Evolutionary conservation across 768 basidiomycete species (phyloP).

Genomic region (Fibroporia radiculosa): DNA sequence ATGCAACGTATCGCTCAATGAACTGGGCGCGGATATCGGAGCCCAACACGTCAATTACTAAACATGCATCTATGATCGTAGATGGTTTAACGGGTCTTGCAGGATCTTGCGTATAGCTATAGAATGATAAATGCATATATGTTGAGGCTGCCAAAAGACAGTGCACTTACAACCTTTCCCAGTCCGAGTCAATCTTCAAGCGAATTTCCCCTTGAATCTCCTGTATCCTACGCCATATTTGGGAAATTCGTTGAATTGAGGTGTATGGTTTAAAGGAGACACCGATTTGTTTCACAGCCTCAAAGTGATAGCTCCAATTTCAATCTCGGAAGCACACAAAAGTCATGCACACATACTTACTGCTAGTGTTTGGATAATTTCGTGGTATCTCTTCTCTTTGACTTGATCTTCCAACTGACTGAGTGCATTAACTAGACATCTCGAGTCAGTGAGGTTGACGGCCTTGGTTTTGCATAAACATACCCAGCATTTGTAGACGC

Average conservation of each 20-base stretch:
- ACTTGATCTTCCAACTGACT: slow-evolving; percentile 75
- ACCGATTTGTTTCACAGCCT: slow-evolving; percentile 88
- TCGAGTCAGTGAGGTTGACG: not conserved
- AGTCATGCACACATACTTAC: slow-evolving; percentile 37
- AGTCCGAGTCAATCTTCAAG: slow-evolving; percentile 77
- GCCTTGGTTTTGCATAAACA: not conserved
- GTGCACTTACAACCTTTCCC: slow-evolving; percentile 81
- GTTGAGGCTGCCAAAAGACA: not conserved
- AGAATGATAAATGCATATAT: not conserved
- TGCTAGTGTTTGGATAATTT: slow-evolving; percentile 76
- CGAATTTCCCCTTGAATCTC: slow-evolving; percentile 80
- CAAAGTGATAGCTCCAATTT: slow-evolving; percentile 6
- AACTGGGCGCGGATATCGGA: slow-evolving; percentile 73
- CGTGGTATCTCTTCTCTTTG: slow-evolving; percentile 70
- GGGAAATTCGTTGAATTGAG: slow-evolving; percentile 67
- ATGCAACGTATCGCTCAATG: slow-evolving; percentile 80
- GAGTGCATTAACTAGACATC: slow-evolving; percentile 62
- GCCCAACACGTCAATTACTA: slow-evolving; percentile 86
- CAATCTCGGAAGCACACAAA: not conserved
- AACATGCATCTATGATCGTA: slow-evolving; percentile 74
- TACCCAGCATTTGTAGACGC: slow-evolving; percentile 90
- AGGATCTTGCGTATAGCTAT: slow-evolving; percentile 73
- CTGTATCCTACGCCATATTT: slow-evolving; percentile 73
- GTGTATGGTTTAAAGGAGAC: slow-evolving; percentile 73
- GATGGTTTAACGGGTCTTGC: slow-evolving; percentile 54